Conservation (phyloP, 208 protist genomes). For the Crithidia expoeki region DNA sequence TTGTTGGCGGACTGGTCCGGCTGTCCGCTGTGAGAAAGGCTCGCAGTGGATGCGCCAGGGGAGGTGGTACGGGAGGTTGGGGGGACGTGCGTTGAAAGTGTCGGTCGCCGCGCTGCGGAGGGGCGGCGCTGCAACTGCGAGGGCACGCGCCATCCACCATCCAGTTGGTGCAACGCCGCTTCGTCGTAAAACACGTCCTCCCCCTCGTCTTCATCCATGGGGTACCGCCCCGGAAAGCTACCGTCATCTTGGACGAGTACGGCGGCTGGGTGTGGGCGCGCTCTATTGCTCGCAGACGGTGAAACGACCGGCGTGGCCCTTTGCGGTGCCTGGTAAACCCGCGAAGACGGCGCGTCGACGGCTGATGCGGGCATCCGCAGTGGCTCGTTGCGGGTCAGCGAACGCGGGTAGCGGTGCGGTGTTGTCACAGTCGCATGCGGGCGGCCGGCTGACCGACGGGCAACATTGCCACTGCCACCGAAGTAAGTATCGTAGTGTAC, state of each 20-base stretch:
- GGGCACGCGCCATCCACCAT: not conserved
- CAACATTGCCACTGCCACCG: not conserved
- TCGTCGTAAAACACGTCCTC: constrained; percentile 19
- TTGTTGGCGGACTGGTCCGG: not conserved
- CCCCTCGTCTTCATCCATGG: not conserved
- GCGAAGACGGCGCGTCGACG: not conserved
- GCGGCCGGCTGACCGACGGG: not conserved
- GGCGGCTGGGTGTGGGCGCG: not conserved
- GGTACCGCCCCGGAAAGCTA: not conserved
- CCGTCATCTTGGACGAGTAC: not conserved
- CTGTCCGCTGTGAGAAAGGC: not conserved
- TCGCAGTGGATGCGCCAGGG: not conserved
- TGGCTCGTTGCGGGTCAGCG: constrained; percentile 25
- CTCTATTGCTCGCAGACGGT: not conserved
- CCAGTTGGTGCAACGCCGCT: not conserved
- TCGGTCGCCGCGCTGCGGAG: too few species aligned
- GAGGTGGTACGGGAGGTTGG: not conserved
- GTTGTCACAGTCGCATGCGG: not conserved
- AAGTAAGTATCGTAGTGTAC: constrained; percentile 7
- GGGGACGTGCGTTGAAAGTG: too few species aligned
- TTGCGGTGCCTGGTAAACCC: constrained; percentile 14
- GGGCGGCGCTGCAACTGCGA: too few species aligned
- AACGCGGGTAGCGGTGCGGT: constrained; percentile 24
- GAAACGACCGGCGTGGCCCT: constrained; percentile 9
- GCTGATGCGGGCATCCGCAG: constrained; percentile 1